Evolutionary conservation across 441 rosid species (phyloP).

Genomic region (Pelargonium cotyledonis): DNA sequence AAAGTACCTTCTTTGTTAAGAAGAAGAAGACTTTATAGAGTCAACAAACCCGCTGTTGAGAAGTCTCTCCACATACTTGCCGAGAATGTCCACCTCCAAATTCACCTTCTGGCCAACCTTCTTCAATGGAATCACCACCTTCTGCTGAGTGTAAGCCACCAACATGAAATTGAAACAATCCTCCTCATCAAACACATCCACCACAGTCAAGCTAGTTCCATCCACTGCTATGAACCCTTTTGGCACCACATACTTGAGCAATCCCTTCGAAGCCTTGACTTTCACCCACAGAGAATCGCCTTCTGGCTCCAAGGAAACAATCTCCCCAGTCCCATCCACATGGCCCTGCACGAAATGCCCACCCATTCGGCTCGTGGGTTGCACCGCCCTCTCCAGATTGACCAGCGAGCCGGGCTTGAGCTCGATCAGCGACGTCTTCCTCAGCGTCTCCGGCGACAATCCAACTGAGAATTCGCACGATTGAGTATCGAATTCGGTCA

Average conservation of each 20-base stretch:
- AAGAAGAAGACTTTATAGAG: no score
- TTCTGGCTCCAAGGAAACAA: constrained; percentile 50
- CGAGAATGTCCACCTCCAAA: constrained; percentile 84
- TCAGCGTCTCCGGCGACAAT: constrained; percentile 62
- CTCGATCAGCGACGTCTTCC: constrained; percentile 68
- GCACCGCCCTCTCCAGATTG: constrained; percentile 35
- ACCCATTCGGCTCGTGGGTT: constrained; percentile 74
- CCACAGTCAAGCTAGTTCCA: constrained; percentile 87
- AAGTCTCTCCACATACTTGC: constrained; percentile 85
- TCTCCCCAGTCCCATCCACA: constrained; percentile 84
- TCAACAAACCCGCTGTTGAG: constrained; percentile 42
- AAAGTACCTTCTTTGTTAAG: no score
- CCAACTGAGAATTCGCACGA: constrained; percentile 57
- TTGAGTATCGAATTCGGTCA: not conserved
- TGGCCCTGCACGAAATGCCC: constrained; percentile 97
- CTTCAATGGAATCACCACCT: constrained; percentile 66
- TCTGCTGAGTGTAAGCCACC: constrained; percentile 72
- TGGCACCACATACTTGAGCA: constrained; percentile 68
- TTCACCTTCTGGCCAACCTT: constrained; percentile 73
- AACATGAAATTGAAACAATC: constrained; percentile 74
- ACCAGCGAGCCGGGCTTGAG: constrained; percentile 47
- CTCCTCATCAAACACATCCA: constrained; percentile 69
- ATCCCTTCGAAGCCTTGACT: constrained; percentile 42
- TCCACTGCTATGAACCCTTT: constrained; percentile 83
- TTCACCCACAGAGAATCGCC: constrained; percentile 81